These are phyloP conservation scores for Tolypocladium ovalisporum DNA, from an alignment of 2,329 filamentous ascomycete species.

Conservation along the genomic window DNA sequence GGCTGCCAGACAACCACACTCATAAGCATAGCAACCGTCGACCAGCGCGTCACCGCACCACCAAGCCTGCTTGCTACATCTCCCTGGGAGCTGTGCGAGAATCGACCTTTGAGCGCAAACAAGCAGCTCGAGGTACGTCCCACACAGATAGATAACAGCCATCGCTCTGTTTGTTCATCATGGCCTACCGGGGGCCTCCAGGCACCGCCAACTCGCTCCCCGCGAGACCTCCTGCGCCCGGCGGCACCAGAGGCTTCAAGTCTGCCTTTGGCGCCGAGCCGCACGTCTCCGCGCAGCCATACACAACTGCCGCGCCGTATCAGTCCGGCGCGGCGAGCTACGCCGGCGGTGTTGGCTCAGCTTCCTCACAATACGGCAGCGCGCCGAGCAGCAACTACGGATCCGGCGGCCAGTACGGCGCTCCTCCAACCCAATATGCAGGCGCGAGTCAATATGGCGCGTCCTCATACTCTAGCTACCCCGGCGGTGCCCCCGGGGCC, in stretches of 20 bases:
- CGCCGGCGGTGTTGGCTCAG: background rate
- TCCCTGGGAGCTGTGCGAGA: background rate
- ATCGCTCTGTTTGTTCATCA: conserved; percentile 47
- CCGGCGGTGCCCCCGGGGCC: conserved; percentile 21
- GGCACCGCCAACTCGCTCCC: conserved; percentile 51
- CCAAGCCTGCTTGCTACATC: background rate
- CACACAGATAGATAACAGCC: conserved; percentile 8
- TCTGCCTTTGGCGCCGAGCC: conserved; percentile 36
- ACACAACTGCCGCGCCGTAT: conserved; percentile 17
- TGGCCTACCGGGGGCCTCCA: conserved; percentile 83
- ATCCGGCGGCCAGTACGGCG: background rate
- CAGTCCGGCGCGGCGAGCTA: conserved; percentile 15
- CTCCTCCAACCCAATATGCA: background rate
- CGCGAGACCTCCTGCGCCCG: conserved; percentile 60
- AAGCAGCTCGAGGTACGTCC: conserved; percentile 40
- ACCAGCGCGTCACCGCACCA: background rate
- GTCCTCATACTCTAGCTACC: conserved; percentile 15
- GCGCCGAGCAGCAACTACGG: background rate
- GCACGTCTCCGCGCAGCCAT: conserved; percentile 26
- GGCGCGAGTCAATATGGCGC: conserved; percentile 3
- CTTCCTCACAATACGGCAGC: background rate
- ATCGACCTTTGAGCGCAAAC: conserved; percentile 22
- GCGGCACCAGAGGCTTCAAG: conserved; percentile 23
- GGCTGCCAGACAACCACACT: background rate
- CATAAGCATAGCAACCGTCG: background rate